phyloP scores from a whole-genome alignment of 164 flowering plant genomes.

The Annona squamosa region DNA sequence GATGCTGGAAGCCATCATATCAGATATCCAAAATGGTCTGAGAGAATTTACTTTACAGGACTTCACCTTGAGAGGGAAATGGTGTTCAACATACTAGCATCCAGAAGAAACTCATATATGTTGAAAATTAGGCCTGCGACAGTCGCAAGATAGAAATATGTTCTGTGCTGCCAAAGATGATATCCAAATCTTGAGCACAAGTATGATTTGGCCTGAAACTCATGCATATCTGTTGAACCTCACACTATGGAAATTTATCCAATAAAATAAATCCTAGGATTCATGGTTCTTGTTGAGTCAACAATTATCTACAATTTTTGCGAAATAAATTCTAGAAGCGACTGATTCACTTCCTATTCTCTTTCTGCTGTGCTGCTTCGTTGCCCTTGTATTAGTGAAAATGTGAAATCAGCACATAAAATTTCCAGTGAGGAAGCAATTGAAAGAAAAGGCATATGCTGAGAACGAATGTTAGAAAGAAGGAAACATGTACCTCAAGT shows the following conservation, averaged over 20 bases:
- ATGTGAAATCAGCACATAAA: too few relatives aligned
- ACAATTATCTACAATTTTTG: not conserved
- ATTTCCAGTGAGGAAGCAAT: not conserved
- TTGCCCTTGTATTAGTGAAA: not conserved
- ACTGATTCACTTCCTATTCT: not conserved
- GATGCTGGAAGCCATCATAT: not conserved
- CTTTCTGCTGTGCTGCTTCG: not conserved
- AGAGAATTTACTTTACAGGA: not conserved
- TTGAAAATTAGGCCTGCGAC: not conserved
- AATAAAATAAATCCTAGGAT: not conserved
- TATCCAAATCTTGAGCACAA: not conserved
- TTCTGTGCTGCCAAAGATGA: too few relatives aligned
- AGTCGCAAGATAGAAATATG: not conserved
- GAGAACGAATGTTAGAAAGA: not conserved
- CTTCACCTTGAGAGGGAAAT: not conserved
- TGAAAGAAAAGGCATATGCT: not conserved
- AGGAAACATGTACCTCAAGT: not conserved
- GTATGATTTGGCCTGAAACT: not conserved
- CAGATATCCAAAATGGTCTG: not conserved
- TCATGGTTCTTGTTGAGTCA: too few relatives aligned
- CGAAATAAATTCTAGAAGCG: not conserved
- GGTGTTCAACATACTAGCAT: not conserved
- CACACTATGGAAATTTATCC: not conserved
- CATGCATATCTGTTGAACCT: not conserved
- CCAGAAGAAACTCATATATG: not conserved